Evolutionary conservation across 192 early-diverging fungal genomes (phyloP).

Genomic region (Coemansia sp.): DNA sequence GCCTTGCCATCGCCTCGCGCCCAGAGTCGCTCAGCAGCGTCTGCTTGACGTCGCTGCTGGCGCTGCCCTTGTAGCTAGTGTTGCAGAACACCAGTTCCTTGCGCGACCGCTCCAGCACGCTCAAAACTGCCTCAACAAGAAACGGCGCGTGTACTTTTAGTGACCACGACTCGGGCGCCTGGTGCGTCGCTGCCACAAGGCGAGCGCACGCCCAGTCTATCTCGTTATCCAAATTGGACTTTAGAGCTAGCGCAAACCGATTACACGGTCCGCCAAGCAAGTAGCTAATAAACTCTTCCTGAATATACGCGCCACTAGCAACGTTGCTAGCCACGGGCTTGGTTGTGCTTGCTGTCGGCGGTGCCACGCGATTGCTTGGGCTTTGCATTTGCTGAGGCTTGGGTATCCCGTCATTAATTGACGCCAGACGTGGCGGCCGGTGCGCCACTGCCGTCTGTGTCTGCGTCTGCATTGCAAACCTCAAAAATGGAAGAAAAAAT

Average conservation of each 20-base stretch:
- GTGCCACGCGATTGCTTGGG: neutral
- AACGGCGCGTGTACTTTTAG: conserved; percentile 38
- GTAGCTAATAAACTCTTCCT: conserved; percentile 29
- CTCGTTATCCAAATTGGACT: conserved; percentile 44
- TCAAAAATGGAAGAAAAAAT: no score
- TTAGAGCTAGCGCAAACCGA: conserved; percentile 46
- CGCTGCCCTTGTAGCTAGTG: neutral
- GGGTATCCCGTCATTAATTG: conserved; percentile 14
- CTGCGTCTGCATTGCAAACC: neutral
- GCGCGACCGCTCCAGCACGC: conserved; percentile 31
- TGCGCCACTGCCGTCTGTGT: neutral
- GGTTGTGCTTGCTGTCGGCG: neutral
- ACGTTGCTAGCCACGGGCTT: neutral
- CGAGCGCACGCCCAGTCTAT: conserved; percentile 52
- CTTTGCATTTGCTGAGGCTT: neutral
- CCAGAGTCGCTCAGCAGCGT: conserved; percentile 24
- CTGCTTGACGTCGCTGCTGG: neutral
- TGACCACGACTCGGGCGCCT: conserved; percentile 29
- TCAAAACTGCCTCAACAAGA: conserved; percentile 40
- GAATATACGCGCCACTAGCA: conserved; percentile 18
- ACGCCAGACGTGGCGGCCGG: conserved; percentile 22
- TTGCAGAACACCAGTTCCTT: conserved; percentile 10
- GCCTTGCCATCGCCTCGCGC: conserved; percentile 2
- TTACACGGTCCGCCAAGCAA: conserved; percentile 45
- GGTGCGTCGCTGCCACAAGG: conserved; percentile 30